phyloP scores from a whole-genome alignment of 805 yeast genomes.

The Myxozyma kluyveri region DNA sequence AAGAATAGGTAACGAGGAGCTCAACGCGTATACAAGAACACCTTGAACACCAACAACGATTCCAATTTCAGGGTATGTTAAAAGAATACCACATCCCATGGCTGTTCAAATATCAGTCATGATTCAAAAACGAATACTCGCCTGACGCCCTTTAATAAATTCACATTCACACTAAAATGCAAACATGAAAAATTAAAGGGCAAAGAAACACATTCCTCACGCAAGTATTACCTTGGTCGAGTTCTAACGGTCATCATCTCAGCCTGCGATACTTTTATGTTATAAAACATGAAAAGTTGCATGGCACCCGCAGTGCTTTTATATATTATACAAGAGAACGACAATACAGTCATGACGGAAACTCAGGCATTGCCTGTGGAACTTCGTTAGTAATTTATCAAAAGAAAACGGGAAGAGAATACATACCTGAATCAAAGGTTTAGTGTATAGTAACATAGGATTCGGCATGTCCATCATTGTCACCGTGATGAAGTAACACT shows the following conservation, averaged over 20 bases:
- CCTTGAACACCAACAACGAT: conserved; percentile 86
- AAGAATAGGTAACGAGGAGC: conserved; percentile 81
- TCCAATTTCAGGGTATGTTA: conserved; percentile 84
- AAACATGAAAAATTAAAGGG: neutral
- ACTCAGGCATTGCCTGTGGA: too few relatives aligned
- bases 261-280: conserved; percentile 45
- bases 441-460: too few relatives aligned
- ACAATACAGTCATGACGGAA: too few relatives aligned
- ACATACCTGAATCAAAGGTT: too few relatives aligned
- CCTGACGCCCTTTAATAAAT: neutral
- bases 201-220: conserved; percentile 55
- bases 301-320: conserved; percentile 49
- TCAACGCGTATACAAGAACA: conserved; percentile 69
- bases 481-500: too few relatives aligned
- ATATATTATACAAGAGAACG: too few relatives aligned
- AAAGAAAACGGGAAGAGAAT: too few relatives aligned
- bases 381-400: too few relatives aligned
- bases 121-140: neutral
- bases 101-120: conserved; percentile 46
- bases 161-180: neutral
- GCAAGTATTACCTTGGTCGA: conserved; percentile 82
- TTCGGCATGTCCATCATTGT: too few relatives aligned
- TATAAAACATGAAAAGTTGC: too few relatives aligned
- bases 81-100: conserved; percentile 83
- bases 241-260: conserved; percentile 77